Conservation (phyloP, 352 stramenopile genomes). For the Phytophthora boehmeriae region DNA sequence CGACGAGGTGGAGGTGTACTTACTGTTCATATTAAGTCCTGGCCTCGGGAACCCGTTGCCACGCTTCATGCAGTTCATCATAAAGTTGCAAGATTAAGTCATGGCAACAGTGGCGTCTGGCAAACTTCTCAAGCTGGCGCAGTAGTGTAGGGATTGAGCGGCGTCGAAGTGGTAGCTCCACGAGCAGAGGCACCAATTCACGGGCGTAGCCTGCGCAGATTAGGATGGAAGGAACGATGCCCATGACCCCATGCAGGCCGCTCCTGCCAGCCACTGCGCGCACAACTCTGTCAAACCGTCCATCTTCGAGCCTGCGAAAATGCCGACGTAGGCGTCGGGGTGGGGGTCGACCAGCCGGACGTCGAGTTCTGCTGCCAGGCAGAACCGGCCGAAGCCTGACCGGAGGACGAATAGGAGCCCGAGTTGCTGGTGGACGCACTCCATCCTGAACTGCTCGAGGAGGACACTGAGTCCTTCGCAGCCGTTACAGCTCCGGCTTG, state of each 20-base stretch:
- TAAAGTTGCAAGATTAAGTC: conserved; percentile 8
- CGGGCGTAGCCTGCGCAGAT: conserved; percentile 14
- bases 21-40: neutral
- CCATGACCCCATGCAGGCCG: conserved; percentile 1
- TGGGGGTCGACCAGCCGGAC: conserved; percentile 8
- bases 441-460: conserved; percentile 16
- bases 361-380: conserved; percentile 29
- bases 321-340: conserved; percentile 20
- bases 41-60: neutral
- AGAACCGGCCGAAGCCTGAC: conserved; percentile 31
- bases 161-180: conserved; percentile 13
- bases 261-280: conserved; percentile 13
- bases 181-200: conserved; percentile 16
- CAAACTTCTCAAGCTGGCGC: conserved; percentile 9
- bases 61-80: conserved; percentile 3
- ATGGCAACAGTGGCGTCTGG: neutral
- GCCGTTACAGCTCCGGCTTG: conserved; percentile 23
- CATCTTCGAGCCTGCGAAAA: conserved; percentile 3
- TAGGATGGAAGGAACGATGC: conserved; percentile 11
- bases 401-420: conserved; percentile 23
- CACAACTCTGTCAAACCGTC: conserved; percentile 22
- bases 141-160: conserved; percentile 1
- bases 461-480: conserved; percentile 28
- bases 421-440: conserved; percentile 19
- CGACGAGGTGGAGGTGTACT: neutral